phyloP scores from a whole-genome alignment of 495 filamentous ascomycete species.

The Glarea lozoyensis region DNA sequence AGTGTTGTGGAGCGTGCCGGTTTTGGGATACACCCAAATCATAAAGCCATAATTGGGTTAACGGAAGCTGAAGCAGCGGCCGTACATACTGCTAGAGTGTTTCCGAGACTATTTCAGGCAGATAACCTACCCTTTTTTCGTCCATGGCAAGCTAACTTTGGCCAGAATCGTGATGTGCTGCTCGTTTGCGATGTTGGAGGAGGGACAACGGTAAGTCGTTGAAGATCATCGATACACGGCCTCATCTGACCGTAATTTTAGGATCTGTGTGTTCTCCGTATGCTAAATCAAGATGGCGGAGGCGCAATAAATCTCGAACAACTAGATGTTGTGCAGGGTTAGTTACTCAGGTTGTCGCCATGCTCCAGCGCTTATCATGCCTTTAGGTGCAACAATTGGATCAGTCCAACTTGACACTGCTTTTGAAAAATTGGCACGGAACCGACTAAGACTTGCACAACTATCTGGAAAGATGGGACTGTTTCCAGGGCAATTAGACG shows the following conservation, averaged over 20 bases:
- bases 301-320: conserved; percentile 27
- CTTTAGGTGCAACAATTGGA: conserved; percentile 18
- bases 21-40: conserved; percentile 37
- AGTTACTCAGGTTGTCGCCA: neutral
- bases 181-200: conserved; percentile 39
- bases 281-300: conserved; percentile 13
- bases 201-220: conserved; percentile 26
- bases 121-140: neutral
- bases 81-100: conserved; percentile 17
- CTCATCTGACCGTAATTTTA: neutral
- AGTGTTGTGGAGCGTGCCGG: conserved; percentile 40
- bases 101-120: conserved; percentile 9
- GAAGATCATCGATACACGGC: neutral
- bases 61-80: conserved; percentile 65
- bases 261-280: conserved; percentile 16
- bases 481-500: conserved; percentile 7
- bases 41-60: conserved; percentile 43
- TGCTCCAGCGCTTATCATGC: neutral
- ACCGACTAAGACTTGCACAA: conserved; percentile 11
- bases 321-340: conserved; percentile 30
- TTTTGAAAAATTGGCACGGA: conserved; percentile 11
- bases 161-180: conserved; percentile 26
- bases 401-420: conserved; percentile 18
- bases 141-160: neutral
- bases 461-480: conserved; percentile 4